These are phyloP conservation scores for Ophiobolus disseminans DNA, from an alignment of 2,329 filamentous ascomycete genomes.

Conservation along the genomic window DNA sequence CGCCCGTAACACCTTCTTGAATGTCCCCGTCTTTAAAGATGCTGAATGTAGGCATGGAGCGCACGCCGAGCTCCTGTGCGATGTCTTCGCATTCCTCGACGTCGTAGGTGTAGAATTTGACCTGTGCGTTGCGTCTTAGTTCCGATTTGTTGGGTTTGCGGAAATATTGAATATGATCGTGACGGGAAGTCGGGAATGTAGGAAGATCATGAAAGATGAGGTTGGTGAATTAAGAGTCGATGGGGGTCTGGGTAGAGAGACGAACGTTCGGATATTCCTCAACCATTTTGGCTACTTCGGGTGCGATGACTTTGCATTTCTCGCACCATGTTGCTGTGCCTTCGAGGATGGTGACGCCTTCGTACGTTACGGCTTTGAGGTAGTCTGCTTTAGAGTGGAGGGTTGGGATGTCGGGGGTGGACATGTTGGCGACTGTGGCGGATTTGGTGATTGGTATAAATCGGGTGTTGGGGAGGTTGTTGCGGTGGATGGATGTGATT, in stretches of 20 bases:
- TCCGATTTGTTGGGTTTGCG: no score
- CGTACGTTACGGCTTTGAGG: constrained; percentile 38
- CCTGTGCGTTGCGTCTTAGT: no score
- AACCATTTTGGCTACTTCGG: constrained; percentile 36
- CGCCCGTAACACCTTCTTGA: constrained; percentile 30
- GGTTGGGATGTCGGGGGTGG: constrained; percentile 21
- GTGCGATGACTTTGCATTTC: constrained; percentile 37
- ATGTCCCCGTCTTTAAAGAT: constrained; percentile 42
- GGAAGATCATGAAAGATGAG: no score
- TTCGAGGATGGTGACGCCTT: constrained; percentile 41
- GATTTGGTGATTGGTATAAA: no score
- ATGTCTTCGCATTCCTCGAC: constrained; percentile 41
- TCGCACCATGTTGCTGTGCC: constrained; percentile 40
- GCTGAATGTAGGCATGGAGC: constrained; percentile 37
- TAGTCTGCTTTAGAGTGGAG: constrained; percentile 37
- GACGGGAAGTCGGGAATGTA: no score
- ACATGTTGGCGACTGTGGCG: neutral
- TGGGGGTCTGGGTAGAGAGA: neutral
- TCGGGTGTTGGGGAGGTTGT: no score
- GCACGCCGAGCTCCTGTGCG: constrained; percentile 39
- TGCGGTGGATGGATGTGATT: no score
- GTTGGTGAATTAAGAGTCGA: neutral
- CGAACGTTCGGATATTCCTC: constrained; percentile 30
- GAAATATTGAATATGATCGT: no score
- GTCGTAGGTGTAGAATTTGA: constrained; percentile 40